These are phyloP conservation scores for Fraxinus quadrangulata DNA, from an alignment of 257 asterid species.

Conservation along the genomic window DNA sequence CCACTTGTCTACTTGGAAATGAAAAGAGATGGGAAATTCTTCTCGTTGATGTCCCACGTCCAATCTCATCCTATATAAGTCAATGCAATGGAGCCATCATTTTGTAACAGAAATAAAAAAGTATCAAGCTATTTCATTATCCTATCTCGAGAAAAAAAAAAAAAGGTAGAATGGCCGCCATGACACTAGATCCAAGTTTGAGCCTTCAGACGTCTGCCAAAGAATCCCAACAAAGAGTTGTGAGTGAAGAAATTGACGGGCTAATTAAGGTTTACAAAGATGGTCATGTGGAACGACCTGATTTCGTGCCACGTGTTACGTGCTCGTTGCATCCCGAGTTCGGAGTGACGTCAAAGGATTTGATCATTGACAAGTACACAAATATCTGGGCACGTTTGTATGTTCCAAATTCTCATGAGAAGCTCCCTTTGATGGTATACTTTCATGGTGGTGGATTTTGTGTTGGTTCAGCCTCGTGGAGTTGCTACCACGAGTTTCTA, in stretches of 20 bases:
- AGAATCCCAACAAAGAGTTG: slow-evolving; percentile 30
- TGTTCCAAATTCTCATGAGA: slow-evolving; percentile 45
- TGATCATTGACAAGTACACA: slow-evolving; percentile 54
- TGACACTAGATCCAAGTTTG: slow-evolving; percentile 40
- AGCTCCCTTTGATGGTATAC: slow-evolving; percentile 62
- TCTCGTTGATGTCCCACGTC: slow-evolving; percentile 27
- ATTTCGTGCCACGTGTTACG: slow-evolving; percentile 53
- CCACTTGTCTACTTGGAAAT: slow-evolving; percentile 26
- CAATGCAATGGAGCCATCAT: slow-evolving; percentile 1
- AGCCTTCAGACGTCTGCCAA: slow-evolving; percentile 45
- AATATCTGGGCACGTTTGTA: slow-evolving; percentile 77
- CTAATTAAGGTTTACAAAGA: slow-evolving; percentile 65
- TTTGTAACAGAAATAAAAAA: slow-evolving; percentile 13
- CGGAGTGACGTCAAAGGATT: slow-evolving; percentile 54
- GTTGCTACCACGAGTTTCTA: slow-evolving; percentile 76
- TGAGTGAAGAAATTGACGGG: slow-evolving; percentile 67
- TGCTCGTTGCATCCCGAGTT: slow-evolving; percentile 48
- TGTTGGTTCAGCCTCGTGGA: slow-evolving; percentile 82
- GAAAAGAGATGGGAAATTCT: neutral
- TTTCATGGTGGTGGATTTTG: slow-evolving; percentile 94
- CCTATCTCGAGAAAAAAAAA: slow-evolving; percentile 10
- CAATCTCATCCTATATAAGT: slow-evolving; percentile 41
- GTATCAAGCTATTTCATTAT: neutral
- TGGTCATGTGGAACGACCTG: slow-evolving; percentile 77
- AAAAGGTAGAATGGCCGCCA: slow-evolving; percentile 48